Base-by-base conservation (phyloP, 2,329 filamentous ascomycete species). In the Colletotrichum plurivorum region DNA sequence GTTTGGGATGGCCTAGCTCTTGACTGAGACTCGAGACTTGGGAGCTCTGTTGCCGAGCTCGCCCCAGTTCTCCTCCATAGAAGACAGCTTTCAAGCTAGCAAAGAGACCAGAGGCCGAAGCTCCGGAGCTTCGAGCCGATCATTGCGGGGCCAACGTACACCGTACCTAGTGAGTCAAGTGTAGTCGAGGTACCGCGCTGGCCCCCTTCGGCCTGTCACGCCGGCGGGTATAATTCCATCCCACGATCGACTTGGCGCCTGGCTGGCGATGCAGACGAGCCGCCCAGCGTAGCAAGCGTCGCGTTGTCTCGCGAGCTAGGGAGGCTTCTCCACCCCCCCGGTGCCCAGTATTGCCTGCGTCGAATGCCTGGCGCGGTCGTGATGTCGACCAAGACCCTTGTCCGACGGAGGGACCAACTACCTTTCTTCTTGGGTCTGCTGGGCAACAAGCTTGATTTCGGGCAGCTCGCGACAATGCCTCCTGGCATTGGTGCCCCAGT, bases 351-450 rank as follows among this genome's bases (percentile, higher is more conserved):
- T 41, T 36, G 18, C 16, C 46, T 5, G 20, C 10, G 12, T 22
- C 20, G 18, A 45, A 27, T 69, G 55, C 67, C 67, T 69, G 62
- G 55, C 67, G 20, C 39, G 36, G 62, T 45, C 62, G 49, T 61
- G 67, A 69, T 69, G 62, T 60, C 56, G 51, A 60, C 67, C 63
- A 69, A 56, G 62, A 69, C 67, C 67, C 67, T 56, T 60, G 67
- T 66, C 43, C 31, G 20, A 54, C 12, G 51, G 18, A 55, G 49
- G 16, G 45, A 41, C 55, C 51, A 20, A 22, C 51, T 27, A 18
- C 22, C 25, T 36, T 31, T 54, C 46, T 61, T 66, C 25, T 67
- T 31, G 25, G 22, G 12, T 43, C 25, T 16, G 18, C 62, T 46
- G 18, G 62, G 67, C 67, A 69, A 46, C 63, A 46, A 56, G 48